Evolutionary conservation across 2,329 filamentous ascomycete species (phyloP), one percentile per base, ranked within the genome.

Genomic region (Elsinoe arachidis): DNA sequence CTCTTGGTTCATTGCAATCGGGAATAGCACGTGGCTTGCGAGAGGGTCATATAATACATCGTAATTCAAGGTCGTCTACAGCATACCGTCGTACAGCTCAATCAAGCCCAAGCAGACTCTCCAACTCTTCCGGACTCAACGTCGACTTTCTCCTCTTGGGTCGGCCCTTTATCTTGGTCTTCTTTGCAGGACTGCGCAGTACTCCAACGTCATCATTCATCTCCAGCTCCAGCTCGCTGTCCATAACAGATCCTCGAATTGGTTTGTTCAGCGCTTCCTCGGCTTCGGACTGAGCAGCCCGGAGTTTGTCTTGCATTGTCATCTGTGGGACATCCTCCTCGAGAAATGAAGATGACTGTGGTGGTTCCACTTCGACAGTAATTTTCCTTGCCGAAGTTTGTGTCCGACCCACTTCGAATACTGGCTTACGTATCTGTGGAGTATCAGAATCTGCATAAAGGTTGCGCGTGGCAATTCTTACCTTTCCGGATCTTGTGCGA

Each of bases 41-140:
- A 26, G 23, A 6, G 23, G 23, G 6, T 26, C 26, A 30, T 46
- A 46, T 26, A 23, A n/a, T 46, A 46, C 41, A 46, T 46, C 41
- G 26, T 46, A 23, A 30, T 26, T 14, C 41, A 10, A 12, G 19
- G 19, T 46, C 41, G 21, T 46, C 41, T 46, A 46, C 41, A 26
- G 41, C 41, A 26, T 46, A 46, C n/a, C 12, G 17, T 46, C 21
- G n/a, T 46, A 46, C 41, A 46, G 21, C 41, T 46, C 21, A 46
- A 56, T 61, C 61, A 26, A 60, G 58, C 44, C 55, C 61, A 46
- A 71, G 57, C 67, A 88, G 68, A 44, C 79, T 82, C 71, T 87
- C 80, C 66, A 91, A 71, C 70, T 92, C 88, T 76, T 85, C 86
- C 2, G 86, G 83, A 64, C 81, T 90, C 33, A 92, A 73, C 17